Conservation (phyloP, 805 yeast species). For the Metahyphopichia silvanorum region DNA sequence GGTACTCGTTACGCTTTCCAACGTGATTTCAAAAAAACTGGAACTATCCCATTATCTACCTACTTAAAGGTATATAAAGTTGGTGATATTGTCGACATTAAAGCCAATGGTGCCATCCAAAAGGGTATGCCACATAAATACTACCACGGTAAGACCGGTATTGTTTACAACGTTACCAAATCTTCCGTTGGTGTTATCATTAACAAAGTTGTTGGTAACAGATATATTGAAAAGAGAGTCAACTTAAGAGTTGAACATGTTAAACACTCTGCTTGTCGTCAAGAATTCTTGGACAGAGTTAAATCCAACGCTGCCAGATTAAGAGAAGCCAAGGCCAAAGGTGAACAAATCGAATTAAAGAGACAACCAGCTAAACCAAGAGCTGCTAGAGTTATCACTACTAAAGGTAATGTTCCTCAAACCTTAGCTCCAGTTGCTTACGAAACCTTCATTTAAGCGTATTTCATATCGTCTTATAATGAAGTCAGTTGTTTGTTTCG, state of each 20-base stretch:
- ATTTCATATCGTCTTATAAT: too few relatives aligned
- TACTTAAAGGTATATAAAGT: conserved; percentile 98
- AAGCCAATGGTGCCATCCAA: conserved; percentile 98
- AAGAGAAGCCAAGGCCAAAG: conserved; percentile 92
- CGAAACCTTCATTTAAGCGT: conserved; percentile 93
- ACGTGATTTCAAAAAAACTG: conserved; percentile 99
- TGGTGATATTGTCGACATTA: conserved; percentile 99
- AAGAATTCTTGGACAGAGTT: conserved; percentile 98
- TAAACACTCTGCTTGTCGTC: conserved; percentile 99
- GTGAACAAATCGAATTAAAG: conserved; percentile 88
- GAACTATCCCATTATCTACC: conserved; percentile 89
- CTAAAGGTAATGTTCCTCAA: conserved; percentile 85
- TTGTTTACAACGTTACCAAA: conserved; percentile 98
- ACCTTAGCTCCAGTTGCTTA: conserved; percentile 98
- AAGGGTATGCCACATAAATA: conserved; percentile 99
- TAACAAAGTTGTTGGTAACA: conserved; percentile 98
- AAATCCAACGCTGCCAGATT: conserved; percentile 92
- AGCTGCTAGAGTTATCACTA: conserved; percentile 79
- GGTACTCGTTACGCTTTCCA: conserved; percentile 99
- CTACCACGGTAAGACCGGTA: conserved; percentile 99
- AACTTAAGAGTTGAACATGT: conserved; percentile 98
- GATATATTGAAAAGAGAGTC: conserved; percentile 98
- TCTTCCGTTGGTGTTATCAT: conserved; percentile 96
- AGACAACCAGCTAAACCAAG: conserved; percentile 99
- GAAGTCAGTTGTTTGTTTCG: too few relatives aligned